phyloP scores from a whole-genome alignment of 768 basidiomycete species.

The Lactarius hengduanensis region DNA sequence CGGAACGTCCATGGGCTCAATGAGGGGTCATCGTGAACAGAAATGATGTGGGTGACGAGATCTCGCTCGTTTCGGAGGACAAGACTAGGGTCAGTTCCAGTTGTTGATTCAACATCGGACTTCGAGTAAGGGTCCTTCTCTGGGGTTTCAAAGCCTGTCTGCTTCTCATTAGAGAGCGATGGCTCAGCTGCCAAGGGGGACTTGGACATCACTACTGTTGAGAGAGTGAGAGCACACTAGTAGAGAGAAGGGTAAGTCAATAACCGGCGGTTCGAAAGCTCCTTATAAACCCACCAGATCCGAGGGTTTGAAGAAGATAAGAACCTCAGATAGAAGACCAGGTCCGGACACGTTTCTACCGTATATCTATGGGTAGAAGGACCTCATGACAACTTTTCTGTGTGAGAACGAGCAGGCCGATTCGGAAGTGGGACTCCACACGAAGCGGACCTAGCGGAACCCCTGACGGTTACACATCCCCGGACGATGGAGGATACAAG shows the following conservation, averaged over 20 bases:
- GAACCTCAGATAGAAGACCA: not conserved
- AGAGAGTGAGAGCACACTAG: not conserved
- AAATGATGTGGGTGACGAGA: conserved; percentile 48
- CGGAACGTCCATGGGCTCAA: conserved; percentile 49
- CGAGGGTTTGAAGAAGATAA: not conserved
- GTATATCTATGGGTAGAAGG: not conserved
- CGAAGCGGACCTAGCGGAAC: not conserved
- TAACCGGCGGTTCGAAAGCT: not conserved
- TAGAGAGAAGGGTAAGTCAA: not conserved
- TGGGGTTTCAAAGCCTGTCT: not conserved
- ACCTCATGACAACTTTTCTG: not conserved
- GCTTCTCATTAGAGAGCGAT: conserved; percentile 15
- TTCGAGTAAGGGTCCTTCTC: conserved; percentile 30
- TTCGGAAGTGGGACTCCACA: not conserved
- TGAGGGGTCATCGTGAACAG: conserved; percentile 46
- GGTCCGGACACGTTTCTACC: not conserved
- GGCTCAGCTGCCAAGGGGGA: conserved; percentile 2
- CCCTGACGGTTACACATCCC: not conserved
- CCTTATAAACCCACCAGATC: not conserved
- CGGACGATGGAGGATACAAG: not conserved
- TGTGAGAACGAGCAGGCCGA: not conserved
- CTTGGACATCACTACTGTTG: not conserved
- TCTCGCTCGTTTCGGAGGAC: conserved; percentile 48
- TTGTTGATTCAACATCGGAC: conserved; percentile 38
- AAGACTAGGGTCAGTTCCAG: conserved; percentile 35